Conservation (phyloP, 2,329 filamentous ascomycete species). For the Clarireedia hainanense region DNA sequence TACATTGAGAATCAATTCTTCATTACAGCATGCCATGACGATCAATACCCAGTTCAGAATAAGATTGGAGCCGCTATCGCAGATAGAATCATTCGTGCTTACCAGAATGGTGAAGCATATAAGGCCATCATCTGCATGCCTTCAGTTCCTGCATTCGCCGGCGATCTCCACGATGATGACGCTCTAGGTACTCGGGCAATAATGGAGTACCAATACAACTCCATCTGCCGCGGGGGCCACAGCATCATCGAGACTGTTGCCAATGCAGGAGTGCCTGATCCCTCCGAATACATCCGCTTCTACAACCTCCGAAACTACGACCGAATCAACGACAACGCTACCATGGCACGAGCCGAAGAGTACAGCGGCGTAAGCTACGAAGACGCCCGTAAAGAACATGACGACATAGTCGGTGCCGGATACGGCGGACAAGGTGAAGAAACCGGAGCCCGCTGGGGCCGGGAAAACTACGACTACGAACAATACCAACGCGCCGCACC, state of each 20-base stretch:
- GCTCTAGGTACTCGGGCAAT: conserved; percentile 74
- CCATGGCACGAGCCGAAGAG: conserved; percentile 53
- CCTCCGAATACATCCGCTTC: conserved; percentile 68
- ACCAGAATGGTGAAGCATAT: conserved; percentile 57
- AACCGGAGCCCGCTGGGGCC: conserved; percentile 29
- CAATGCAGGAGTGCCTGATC: conserved; percentile 57
- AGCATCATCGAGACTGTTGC: conserved; percentile 68
- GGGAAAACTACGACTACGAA: conserved; percentile 30
- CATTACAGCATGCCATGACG: conserved; percentile 68
- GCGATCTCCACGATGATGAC: conserved; percentile 65
- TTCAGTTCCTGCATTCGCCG: conserved; percentile 73
- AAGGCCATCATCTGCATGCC: conserved; percentile 73
- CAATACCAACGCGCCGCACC: conserved; percentile 65
- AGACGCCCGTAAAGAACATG: conserved; percentile 54
- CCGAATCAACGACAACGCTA: conserved; percentile 63
- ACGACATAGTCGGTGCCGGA: conserved; percentile 45
- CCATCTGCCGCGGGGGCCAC: conserved; percentile 68
- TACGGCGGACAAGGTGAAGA: conserved; percentile 33
- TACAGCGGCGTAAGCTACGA: conserved; percentile 61
- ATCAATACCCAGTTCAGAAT: conserved; percentile 67
- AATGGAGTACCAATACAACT: conserved; percentile 81
- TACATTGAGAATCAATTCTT: conserved; percentile 86
- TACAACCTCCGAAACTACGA: conserved; percentile 83
- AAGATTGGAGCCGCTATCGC: conserved; percentile 73
- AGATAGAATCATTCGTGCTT: conserved; percentile 65